Evolutionary conservation across 1,139 yeast species (phyloP).

Genomic region (Scheffersomyces quercinus): DNA sequence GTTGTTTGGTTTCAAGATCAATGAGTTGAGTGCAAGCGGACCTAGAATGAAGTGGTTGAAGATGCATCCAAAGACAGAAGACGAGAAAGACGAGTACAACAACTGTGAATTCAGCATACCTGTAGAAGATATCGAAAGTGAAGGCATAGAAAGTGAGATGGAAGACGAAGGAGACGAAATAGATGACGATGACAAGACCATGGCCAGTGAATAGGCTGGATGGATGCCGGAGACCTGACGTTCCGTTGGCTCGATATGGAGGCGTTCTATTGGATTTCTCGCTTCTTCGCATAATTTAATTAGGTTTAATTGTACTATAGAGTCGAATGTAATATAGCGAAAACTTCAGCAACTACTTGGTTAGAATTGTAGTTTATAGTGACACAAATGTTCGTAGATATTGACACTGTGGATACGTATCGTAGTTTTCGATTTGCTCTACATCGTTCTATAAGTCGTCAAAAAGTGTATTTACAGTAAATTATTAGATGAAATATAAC

Average conservation of each 20-base stretch:
- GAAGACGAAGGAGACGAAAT: constrained; percentile 28
- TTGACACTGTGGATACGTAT: no score
- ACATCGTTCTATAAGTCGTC: no score
- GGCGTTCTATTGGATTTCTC: no score
- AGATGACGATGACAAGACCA: constrained; percentile 44
- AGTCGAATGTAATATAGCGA: no score
- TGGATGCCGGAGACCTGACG: not conserved
- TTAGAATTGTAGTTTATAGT: no score
- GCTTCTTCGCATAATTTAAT: no score
- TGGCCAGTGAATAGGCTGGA: constrained; percentile 40
- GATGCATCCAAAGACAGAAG: constrained; percentile 61
- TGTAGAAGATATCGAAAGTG: constrained; percentile 12
- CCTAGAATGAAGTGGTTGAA: constrained; percentile 96
- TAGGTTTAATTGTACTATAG: no score
- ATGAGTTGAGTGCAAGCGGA: constrained; percentile 76
- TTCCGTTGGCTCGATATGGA: constrained; percentile 2
- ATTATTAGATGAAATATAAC: no score
- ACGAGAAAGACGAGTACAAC: constrained; percentile 59
- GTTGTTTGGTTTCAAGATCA: constrained; percentile 83
- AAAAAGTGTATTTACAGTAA: no score
- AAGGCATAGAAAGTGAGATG: constrained; percentile 22
- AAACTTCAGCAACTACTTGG: no score
- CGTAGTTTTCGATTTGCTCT: no score
- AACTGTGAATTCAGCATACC: constrained; percentile 65
- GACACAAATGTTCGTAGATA: no score